phyloP scores from a whole-genome alignment of 1,139 yeast genomes.

The Kluyveromyces sp. region DNA sequence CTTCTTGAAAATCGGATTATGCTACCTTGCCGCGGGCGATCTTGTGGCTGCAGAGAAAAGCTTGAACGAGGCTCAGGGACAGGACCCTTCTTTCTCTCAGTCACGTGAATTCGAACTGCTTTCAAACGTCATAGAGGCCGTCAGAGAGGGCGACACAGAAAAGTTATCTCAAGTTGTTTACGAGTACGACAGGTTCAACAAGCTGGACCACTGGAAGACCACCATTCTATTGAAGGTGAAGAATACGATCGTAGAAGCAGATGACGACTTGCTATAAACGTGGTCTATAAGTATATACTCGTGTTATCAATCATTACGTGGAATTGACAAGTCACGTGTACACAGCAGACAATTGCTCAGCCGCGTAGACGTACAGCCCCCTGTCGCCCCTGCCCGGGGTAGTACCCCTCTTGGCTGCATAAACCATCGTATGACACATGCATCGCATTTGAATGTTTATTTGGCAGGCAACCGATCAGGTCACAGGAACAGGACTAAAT shows the following conservation, averaged over 20 bases:
- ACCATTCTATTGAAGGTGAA: conserved; percentile 76
- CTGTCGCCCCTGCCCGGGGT: too few species aligned
- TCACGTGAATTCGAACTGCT: conserved; percentile 73
- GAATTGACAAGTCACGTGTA: too few species aligned
- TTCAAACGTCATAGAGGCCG: conserved; percentile 60
- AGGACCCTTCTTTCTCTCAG: conserved; percentile 72
- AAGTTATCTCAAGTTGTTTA: conserved; percentile 65
- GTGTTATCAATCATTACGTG: too few species aligned
- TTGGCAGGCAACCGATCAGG: not conserved
- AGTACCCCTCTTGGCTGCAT: too few species aligned
- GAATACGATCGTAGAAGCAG: conserved; percentile 63
- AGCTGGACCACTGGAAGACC: conserved; percentile 91
- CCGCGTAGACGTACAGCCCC: too few species aligned
- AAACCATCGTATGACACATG: too few species aligned
- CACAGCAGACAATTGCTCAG: too few species aligned
- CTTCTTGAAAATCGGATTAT: conserved; percentile 73
- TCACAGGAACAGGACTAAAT: not conserved
- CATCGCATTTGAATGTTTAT: too few species aligned
- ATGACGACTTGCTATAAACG: conserved; percentile 43
- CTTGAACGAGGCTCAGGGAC: conserved; percentile 52
- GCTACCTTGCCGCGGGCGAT: conserved; percentile 79
- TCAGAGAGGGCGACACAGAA: conserved; percentile 75
- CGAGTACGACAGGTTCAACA: conserved; percentile 81
- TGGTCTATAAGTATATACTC: too few species aligned
- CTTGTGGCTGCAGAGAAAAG: conserved; percentile 78